phyloP scores from a whole-genome alignment of 2,329 filamentous ascomycete species.

The Nannizziopsis arthrosporioides region DNA sequence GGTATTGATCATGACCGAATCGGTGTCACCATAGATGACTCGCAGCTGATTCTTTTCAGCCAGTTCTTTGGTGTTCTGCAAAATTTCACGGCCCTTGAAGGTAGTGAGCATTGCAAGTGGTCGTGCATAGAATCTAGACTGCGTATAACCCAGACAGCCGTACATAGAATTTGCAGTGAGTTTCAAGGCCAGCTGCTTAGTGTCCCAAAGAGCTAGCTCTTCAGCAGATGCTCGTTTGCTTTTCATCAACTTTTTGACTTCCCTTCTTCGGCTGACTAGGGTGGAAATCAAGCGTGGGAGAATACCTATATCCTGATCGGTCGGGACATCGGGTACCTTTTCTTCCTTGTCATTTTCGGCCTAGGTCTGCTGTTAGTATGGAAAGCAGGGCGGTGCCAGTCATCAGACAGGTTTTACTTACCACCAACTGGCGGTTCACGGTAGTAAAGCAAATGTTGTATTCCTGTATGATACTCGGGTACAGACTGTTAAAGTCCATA shows the following conservation, averaged over 20 bases:
- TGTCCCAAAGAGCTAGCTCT: conserved; percentile 89
- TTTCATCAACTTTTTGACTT: conserved; percentile 97
- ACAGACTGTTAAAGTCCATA: conserved; percentile 99
- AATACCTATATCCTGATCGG: conserved; percentile 67
- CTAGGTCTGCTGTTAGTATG: conserved; percentile 16
- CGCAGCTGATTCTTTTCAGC: conserved; percentile 83
- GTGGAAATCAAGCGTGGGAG: conserved; percentile 84
- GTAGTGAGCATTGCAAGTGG: conserved; percentile 92
- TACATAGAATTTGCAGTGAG: conserved; percentile 99
- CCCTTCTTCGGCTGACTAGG: conserved; percentile 73
- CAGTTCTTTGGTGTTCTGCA: conserved; percentile 88
- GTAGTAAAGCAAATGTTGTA: conserved; percentile 99
- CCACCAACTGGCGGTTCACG: conserved; percentile 63
- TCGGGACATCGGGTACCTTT: conserved; percentile 73
- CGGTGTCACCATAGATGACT: conserved; percentile 97
- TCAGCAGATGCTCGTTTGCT: conserved; percentile 75
- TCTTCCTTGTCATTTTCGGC: conserved; percentile 65
- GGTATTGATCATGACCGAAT: conserved; percentile 99
- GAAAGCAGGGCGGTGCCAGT: not conserved
- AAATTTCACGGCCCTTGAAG: conserved; percentile 93
- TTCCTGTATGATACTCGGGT: conserved; percentile 97
- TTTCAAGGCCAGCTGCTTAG: conserved; percentile 92
- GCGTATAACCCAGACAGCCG: conserved; percentile 91
- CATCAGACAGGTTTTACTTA: conserved; percentile 36
- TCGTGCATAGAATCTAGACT: conserved; percentile 92